Evolutionary conservation across 2,329 filamentous ascomycete genomes (phyloP).

Genomic region (Aaosphaeria arxii): DNA sequence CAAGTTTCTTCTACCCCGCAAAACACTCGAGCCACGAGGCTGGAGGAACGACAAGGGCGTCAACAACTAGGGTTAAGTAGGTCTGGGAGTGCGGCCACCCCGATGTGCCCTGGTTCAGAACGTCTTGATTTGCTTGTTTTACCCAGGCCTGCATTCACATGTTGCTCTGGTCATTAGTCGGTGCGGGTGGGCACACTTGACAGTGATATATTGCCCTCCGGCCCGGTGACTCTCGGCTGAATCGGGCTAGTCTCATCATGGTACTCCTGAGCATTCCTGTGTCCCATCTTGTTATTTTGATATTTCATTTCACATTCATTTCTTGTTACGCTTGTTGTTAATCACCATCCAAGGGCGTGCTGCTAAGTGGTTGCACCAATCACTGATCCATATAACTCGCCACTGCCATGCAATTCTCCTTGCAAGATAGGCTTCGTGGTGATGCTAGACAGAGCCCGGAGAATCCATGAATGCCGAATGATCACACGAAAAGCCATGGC

Average conservation of each 20-base stretch:
- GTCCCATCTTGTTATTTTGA: too few relatives aligned
- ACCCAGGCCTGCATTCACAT: constrained; percentile 19
- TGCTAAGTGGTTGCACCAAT: too few relatives aligned
- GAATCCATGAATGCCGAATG: background rate
- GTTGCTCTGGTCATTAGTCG: constrained; percentile 12
- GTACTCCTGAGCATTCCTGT: background rate
- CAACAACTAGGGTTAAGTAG: constrained; percentile 4
- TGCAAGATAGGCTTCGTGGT: too few relatives aligned
- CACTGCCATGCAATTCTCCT: too few relatives aligned
- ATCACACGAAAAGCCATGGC: constrained; percentile 2
- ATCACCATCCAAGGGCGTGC: too few relatives aligned
- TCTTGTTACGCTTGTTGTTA: too few relatives aligned
- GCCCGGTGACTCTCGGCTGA: constrained; percentile 27
- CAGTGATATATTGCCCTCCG: constrained; percentile 21
- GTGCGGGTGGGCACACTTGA: constrained; percentile 12
- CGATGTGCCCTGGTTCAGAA: constrained; percentile 4
- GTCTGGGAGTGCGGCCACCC: background rate
- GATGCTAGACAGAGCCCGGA: too few relatives aligned
- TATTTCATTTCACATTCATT: too few relatives aligned
- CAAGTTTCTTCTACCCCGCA: constrained; percentile 12
- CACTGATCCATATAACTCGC: too few relatives aligned
- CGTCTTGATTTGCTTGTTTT: constrained; percentile 5
- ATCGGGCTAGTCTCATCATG: constrained; percentile 14
- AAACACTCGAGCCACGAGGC: constrained; percentile 11
- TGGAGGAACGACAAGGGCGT: background rate